Conservation (phyloP, 225 moss, liverwort and hornwort genomes). For the Neckera pumila region DNA sequence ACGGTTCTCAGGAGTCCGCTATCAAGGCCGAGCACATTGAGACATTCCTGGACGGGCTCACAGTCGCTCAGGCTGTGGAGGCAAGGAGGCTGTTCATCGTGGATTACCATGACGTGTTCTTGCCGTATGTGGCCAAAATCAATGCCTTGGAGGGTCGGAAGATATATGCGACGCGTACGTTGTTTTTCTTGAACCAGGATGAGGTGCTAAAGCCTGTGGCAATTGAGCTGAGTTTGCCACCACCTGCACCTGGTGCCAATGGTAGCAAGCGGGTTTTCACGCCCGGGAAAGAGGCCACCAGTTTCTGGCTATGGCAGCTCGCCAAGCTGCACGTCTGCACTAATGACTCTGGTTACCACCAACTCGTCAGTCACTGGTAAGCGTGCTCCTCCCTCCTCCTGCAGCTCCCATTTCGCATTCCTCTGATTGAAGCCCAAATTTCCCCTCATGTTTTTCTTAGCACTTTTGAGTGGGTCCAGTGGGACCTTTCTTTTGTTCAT, state of each 20-base stretch:
- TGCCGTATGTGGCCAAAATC: constrained; percentile 54
- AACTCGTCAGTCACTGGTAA: constrained; percentile 74
- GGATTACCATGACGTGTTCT: constrained; percentile 64
- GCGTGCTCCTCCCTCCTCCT: background rate
- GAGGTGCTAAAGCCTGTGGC: constrained; percentile 50
- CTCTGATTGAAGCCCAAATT: background rate
- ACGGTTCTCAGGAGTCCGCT: constrained; percentile 38
- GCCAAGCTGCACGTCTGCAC: constrained; percentile 74
- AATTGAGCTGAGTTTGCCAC: constrained; percentile 71
- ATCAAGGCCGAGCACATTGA: constrained; percentile 42
- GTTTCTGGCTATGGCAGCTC: constrained; percentile 70
- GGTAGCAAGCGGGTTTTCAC: constrained; percentile 53
- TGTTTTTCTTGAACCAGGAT: constrained; percentile 45
- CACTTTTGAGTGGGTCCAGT: background rate
- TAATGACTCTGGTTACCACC: constrained; percentile 73
- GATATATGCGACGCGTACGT: constrained; percentile 40
- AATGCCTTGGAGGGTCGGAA: constrained; percentile 44
- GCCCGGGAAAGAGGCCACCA: constrained; percentile 37
- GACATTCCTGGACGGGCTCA: constrained; percentile 20
- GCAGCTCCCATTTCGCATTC: background rate
- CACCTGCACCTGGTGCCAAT: constrained; percentile 14
- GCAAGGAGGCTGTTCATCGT: constrained; percentile 46
- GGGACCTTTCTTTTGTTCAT: background rate
- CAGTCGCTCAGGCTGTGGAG: constrained; percentile 28
- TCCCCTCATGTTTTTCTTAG: background rate